Base-by-base conservation (phyloP, 2,329 filamentous ascomycete species). In the Alternaria viburni region DNA sequence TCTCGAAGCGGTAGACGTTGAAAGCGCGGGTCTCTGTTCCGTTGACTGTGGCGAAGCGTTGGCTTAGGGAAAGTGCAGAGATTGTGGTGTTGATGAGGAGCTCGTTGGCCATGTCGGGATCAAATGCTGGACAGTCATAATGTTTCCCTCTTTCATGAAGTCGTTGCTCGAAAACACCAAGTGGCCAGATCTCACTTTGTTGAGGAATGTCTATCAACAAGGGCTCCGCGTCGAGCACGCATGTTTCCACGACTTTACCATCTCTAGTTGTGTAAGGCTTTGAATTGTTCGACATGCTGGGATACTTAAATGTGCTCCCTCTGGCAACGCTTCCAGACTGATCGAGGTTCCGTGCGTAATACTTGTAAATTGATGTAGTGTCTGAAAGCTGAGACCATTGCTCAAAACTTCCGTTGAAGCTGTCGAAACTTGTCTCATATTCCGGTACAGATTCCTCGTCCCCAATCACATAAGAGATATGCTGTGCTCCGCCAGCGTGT, bases 311-410 rank as follows among this genome's bases (percentile, higher is more conserved):
- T 2, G 0, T 8, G 12, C 12, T 30, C 0, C 1, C 12, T 13
- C 0, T 1, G 6, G 11, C 0, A 3, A 0, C 13, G 2, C 2
- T 32, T 15, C 30, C 30, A 36, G 30, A 2, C 7, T n/a, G 13
- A 8, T 36, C 1, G 7, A 36, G 7, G 7, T 8, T 8, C 1
- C 0, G 0, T 1, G 30, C 30, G 3, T 4, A 36, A 4, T 9
- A 0, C 0, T 36, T 6, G 1, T n/a, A 36, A 0, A 36, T 36
- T 2, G 0, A 9, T 3, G 5, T 0, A 36, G 32, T 4, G 32
- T 36, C 32, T 0, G 32, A 9, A 36, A 36, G 15, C 8, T 36
- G 32, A 9, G 4, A n/a, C 32, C 32, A 36, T 36, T 3, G 32
- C 32, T 36, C 32, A n/a, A 36, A 36, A n/a, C 0, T 36, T n/a